phyloP scores from a whole-genome alignment of 1,139 yeast species.

The Entelexis paramagnoliae region DNA sequence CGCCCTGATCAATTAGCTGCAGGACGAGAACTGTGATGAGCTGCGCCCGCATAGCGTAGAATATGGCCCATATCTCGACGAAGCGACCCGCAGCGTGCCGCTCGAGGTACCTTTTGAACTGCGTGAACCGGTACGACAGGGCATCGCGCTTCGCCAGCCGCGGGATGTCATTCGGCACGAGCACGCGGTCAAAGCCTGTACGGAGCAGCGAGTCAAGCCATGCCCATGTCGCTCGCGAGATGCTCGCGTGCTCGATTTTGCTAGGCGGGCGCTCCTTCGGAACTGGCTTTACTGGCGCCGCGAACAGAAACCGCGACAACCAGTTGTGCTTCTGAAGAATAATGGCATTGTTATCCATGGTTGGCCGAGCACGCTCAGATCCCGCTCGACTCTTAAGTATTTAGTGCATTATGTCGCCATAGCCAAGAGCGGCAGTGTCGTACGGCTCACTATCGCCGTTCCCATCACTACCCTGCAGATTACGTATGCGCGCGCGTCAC shows the following conservation, averaged over 20 bases:
- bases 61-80: slow-evolving; percentile 16
- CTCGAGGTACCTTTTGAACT: slow-evolving; percentile 13
- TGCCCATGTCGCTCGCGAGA: slow-evolving; percentile 17
- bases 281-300: slow-evolving; percentile 13
- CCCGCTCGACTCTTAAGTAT: no score
- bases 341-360: background rate
- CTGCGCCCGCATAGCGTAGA: slow-evolving; percentile 16
- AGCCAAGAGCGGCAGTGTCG: background rate
- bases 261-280: slow-evolving; percentile 15
- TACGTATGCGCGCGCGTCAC: background rate
- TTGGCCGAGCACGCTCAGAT: background rate
- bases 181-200: slow-evolving; percentile 21
- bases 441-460: background rate
- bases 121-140: slow-evolving; percentile 10
- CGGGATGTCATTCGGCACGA: slow-evolving; percentile 22
- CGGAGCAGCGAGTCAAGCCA: slow-evolving; percentile 21
- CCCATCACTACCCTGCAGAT: background rate
- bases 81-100: slow-evolving; percentile 8
- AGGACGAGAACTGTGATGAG: slow-evolving; percentile 4
- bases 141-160: slow-evolving; percentile 12
- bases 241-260: slow-evolving; percentile 7
- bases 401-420: background rate
- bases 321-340: slow-evolving; percentile 14
- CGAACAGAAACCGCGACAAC: slow-evolving; percentile 7
- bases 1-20: slow-evolving; percentile 8